These are phyloP conservation scores for Sporothrix sp. DNA, from an alignment of 2,329 filamentous ascomycete genomes.

Conservation along the genomic window DNA sequence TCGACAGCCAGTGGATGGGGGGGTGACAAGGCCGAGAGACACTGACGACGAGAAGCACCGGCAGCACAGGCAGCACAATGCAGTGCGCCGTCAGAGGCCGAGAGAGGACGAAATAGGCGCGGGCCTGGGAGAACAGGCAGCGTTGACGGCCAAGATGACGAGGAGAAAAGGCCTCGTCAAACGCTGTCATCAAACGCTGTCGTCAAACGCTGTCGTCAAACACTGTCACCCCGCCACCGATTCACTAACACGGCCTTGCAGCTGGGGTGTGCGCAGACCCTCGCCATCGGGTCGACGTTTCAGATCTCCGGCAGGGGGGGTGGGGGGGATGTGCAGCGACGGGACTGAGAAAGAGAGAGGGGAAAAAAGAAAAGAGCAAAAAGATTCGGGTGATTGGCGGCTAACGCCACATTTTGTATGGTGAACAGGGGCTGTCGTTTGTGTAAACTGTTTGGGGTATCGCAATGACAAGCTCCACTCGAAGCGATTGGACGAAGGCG, in stretches of 20 bases:
- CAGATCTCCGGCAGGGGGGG: constrained; percentile 7
- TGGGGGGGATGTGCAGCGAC: not conserved
- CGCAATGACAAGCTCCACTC: constrained; percentile 1
- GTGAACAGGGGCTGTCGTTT: not conserved
- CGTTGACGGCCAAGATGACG: not conserved
- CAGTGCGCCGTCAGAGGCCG: not conserved
- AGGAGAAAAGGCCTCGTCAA: too few species aligned
- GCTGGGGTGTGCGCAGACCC: constrained; percentile 8
- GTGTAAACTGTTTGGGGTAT: constrained; percentile 7
- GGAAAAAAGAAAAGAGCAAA: not conserved
- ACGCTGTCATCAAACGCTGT: too few species aligned
- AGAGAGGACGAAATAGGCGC: not conserved
- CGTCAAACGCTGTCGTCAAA: not conserved
- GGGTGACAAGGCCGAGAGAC: not conserved
- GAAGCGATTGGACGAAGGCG: constrained; percentile 3
- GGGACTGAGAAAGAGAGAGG: not conserved
- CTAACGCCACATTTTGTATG: constrained; percentile 2
- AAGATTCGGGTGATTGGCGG: not conserved
- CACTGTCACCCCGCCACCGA: constrained; percentile 4
- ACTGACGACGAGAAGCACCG: not conserved
- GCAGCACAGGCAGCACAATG: not conserved
- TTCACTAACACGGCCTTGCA: constrained; percentile 1
- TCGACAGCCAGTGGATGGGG: constrained; percentile 9
- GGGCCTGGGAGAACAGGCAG: not conserved
- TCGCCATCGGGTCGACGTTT: constrained; percentile 11